Percentiles rank a stretch among this genome's conserved stretches.
Evolutionary conservation across 2,329 filamentous ascomycete species (phyloP).

Genomic region (Colletotrichum cuscutae): DNA sequence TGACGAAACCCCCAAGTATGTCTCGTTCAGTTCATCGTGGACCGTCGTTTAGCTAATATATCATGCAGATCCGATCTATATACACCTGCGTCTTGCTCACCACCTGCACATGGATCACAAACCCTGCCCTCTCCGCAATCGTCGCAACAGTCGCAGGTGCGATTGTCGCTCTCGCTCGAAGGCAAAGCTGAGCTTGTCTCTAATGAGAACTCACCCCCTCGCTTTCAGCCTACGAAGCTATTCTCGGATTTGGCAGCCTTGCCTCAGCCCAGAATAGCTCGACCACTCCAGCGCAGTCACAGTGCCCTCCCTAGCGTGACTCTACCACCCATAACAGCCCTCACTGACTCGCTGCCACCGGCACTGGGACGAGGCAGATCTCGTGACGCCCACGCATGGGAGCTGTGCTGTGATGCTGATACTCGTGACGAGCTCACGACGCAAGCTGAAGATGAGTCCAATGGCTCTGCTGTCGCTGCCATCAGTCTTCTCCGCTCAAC

Average conservation of each 20-base stretch:
- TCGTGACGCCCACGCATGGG: constrained; percentile 89
- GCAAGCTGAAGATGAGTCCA: constrained; percentile 84
- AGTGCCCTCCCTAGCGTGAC: constrained; percentile 72
- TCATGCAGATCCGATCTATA: constrained; percentile 54
- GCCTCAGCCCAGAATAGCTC: constrained; percentile 52
- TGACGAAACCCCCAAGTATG: constrained; percentile 60
- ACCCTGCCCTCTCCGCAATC: constrained; percentile 47
- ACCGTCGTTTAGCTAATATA: constrained; percentile 31
- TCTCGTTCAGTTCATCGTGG: constrained; percentile 1
- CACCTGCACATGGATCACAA: constrained; percentile 46
- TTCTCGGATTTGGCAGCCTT: constrained; percentile 58
- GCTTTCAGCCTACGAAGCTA: constrained; percentile 61
- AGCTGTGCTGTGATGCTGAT: constrained; percentile 88
- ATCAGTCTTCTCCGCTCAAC: constrained; percentile 84
- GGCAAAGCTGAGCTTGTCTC: constrained; percentile 90
- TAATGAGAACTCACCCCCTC: constrained; percentile 76
- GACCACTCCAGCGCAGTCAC: constrained; percentile 73
- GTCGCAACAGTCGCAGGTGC: constrained; percentile 63
- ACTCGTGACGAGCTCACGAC: constrained; percentile 80
- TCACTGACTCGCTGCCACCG: constrained; percentile 64
- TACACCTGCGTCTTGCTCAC: constrained; percentile 53
- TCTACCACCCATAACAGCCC: constrained; percentile 64
- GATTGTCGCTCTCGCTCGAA: constrained; percentile 85
- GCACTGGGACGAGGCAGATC: constrained; percentile 77
- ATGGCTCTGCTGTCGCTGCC: constrained; percentile 81